Evolutionary conservation across 768 basidiomycete species (phyloP), one percentile per base, ranked within the genome.

Genomic region (Collybiopsis luxurians): DNA sequence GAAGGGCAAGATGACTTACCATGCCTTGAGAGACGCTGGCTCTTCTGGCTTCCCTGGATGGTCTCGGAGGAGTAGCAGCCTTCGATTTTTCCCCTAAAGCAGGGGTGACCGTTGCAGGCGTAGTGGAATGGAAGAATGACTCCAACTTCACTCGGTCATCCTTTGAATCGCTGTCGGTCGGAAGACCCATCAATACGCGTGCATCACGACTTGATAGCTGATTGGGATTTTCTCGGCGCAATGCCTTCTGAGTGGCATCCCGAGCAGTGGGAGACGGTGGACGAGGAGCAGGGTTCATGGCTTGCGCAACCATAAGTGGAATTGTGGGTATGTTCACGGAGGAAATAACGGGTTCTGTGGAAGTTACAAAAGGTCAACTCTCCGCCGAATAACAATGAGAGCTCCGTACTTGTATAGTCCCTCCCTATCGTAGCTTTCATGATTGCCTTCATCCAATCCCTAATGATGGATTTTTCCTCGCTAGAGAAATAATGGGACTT

Each of bases 391-490:
- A 26, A 34, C 50, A 38, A 15, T 36, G n/a, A 13, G 1, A 9
- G 36, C 7, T 7, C 36, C 88, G 38, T 64, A 95, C 94, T 89
- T 9, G 88, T 82, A 67, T 95, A 98, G 69, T 98, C 97, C 55
- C 97, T 78, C 9, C 84, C 88, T 63, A 99, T 99, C 12, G 96
- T 98, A 2, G 96, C 93, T 69, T 98, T 99, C 93, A 98, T 98
- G 62, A 99, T 84, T 7, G 95, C 93, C 75, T 98, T 99, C 97
- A 98, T 98, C 96, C 97, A 98, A 61, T 93, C 93, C n/a, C 97
- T 85, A 47, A 97, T 81, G 36, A 84, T 73, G 0, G 74, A 65
- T 71, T 93, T 92, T 66, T 98, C 95, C 23, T 94, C 90, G 0
- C 92, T 93, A 60, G 91, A 92, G 73, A 99, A 99, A 66, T 72